Evolutionary conservation across 768 basidiomycete genomes (phyloP).

Genomic region (Lanmaoa rubissima): DNA sequence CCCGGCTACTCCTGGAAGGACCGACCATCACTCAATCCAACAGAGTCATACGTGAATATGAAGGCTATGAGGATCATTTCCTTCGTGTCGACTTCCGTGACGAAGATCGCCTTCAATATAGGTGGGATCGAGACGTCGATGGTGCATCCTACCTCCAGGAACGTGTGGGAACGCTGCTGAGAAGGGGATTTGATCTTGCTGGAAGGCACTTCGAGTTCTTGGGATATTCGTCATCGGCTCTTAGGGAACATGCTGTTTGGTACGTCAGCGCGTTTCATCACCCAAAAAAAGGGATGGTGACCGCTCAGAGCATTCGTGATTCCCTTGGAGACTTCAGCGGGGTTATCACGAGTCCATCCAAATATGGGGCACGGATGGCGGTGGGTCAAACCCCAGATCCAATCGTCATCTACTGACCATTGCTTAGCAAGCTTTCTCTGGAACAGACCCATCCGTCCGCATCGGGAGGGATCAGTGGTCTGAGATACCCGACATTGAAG

Average conservation of each 20-base stretch:
- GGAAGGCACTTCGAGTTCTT: conserved; percentile 76
- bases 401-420: conserved; percentile 6
- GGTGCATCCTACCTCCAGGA: conserved; percentile 51
- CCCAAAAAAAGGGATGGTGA: conserved; percentile 42
- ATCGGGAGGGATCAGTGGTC: conserved; percentile 61
- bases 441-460: conserved; percentile 69
- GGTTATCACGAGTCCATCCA: conserved; percentile 62
- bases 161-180: conserved; percentile 58
- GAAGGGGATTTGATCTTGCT: conserved; percentile 65
- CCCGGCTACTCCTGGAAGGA: conserved; percentile 70
- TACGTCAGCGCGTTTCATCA: conserved; percentile 65
- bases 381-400: conserved; percentile 10
- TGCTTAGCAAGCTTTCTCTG: conserved; percentile 68
- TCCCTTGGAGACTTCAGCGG: conserved; percentile 67
- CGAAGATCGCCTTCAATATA: conserved; percentile 73
- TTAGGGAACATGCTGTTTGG: conserved; percentile 83
- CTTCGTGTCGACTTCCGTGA: conserved; percentile 83
- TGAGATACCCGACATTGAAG: conserved; percentile 55
- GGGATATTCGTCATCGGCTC: conserved; percentile 76
- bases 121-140: conserved; percentile 69
- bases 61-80: conserved; percentile 62
- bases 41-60: conserved; percentile 69
- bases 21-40: conserved; percentile 78
- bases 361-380: conserved; percentile 78
- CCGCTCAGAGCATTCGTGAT: conserved; percentile 56